These are phyloP conservation scores for Exophiala aquamarina DNA, from an alignment of 2,329 filamentous ascomycete genomes.

Conservation along the genomic window DNA sequence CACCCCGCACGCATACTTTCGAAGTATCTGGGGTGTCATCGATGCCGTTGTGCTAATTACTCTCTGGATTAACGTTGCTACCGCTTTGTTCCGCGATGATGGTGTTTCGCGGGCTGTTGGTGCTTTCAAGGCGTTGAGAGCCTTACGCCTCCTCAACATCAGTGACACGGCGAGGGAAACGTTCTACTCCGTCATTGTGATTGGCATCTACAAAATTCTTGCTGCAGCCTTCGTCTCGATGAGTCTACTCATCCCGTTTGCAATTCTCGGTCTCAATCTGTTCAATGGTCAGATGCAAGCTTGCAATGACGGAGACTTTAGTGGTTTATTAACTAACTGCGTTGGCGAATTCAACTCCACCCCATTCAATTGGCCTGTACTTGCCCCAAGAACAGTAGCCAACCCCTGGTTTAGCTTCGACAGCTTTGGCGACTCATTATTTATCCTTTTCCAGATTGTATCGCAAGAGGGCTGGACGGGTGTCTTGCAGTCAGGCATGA, in stretches of 20 bases:
- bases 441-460: slow-evolving; percentile 97
- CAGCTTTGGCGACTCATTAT: slow-evolving; percentile 87
- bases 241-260: slow-evolving; percentile 91
- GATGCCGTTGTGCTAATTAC: slow-evolving; percentile 89
- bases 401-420: slow-evolving; percentile 93
- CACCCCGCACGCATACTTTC: slow-evolving; percentile 95
- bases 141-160: slow-evolving; percentile 86
- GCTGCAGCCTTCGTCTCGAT: slow-evolving; percentile 91
- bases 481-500: slow-evolving; percentile 81
- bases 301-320: slow-evolving; percentile 72
- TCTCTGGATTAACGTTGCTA: slow-evolving; percentile 90
- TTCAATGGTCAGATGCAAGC: slow-evolving; percentile 78
- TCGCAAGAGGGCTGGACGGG: slow-evolving; percentile 98
- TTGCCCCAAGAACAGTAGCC: slow-evolving; percentile 75
- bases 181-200: slow-evolving; percentile 93
- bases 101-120: slow-evolving; percentile 87
- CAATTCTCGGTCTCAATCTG: slow-evolving; percentile 90
- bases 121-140: slow-evolving; percentile 94
- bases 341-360: slow-evolving; percentile 76
- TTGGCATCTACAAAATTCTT: slow-evolving; percentile 91
- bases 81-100: slow-evolving; percentile 76
- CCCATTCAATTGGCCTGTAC: slow-evolving; percentile 80
- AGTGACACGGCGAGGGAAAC: slow-evolving; percentile 94
- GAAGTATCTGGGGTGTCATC: slow-evolving; percentile 95
- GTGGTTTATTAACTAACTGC: slow-evolving; percentile 62